These are phyloP conservation scores for Protostelium mycophagum DNA, from an alignment of 78 protist genomes.

Conservation along the genomic window DNA sequence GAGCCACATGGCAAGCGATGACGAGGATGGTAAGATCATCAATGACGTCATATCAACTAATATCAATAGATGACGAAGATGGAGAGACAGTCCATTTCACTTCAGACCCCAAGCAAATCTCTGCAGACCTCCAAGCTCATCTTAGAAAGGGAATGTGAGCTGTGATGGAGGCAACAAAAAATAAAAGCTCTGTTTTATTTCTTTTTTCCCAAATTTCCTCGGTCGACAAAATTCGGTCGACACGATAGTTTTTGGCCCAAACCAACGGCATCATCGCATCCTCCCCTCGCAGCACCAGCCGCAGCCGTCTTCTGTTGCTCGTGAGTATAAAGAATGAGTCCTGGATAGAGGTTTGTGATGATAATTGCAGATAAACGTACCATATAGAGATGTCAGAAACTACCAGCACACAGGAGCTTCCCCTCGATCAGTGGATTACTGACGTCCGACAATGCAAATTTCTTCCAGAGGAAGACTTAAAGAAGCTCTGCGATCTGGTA, in stretches of 20 bases:
- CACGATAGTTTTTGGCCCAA: too few relatives aligned
- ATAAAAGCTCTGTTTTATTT: too few relatives aligned
- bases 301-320: too few relatives aligned
- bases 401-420: constrained; percentile 3
- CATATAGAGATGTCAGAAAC: not conserved
- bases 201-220: too few relatives aligned
- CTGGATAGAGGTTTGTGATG: not conserved
- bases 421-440: constrained; percentile 76
- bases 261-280: too few relatives aligned
- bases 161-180: too few relatives aligned
- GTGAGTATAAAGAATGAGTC: too few relatives aligned
- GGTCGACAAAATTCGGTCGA: too few relatives aligned
- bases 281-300: too few relatives aligned
- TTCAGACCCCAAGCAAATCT: not conserved
- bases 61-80: not conserved
- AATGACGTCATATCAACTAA: not conserved
- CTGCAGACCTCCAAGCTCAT: not conserved
- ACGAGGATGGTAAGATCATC: not conserved
- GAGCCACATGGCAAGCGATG: not conserved
- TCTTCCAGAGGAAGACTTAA: constrained; percentile 80
- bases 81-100: not conserved
- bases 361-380: not conserved
- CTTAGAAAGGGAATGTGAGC: too few relatives aligned
- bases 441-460: constrained; percentile 66
- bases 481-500: constrained; percentile 65